A percentile compares a stretch with the other conserved stretches of the same genome.
phyloP scores from a whole-genome alignment of 2,329 filamentous ascomycete species.

The Aspergillus sp. region DNA sequence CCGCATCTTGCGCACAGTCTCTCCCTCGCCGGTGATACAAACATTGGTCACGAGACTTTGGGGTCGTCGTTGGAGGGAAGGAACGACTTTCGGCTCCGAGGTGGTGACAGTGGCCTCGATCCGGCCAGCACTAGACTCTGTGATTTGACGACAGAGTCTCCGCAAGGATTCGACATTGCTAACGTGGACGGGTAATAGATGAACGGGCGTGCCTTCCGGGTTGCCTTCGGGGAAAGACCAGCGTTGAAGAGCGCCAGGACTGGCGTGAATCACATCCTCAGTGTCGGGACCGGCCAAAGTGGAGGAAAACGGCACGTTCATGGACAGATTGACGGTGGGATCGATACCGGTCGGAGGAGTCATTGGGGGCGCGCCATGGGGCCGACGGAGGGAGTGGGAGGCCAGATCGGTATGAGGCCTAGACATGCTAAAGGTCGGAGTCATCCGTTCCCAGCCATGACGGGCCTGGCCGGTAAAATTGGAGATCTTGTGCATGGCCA shows the following conservation, averaged over 20 bases:
- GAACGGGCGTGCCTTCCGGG: conserved; percentile 72
- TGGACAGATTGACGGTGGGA: conserved; percentile 80
- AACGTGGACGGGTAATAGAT: conserved; percentile 86
- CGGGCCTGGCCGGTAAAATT: conserved; percentile 61
- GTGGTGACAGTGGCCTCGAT: conserved; percentile 80
- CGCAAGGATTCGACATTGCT: conserved; percentile 76
- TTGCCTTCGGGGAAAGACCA: conserved; percentile 92
- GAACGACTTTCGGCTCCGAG: conserved; percentile 64
- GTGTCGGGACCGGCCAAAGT: conserved; percentile 87
- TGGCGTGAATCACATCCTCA: conserved; percentile 91
- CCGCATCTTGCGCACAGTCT: conserved; percentile 81
- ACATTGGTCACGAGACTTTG: conserved; percentile 73
- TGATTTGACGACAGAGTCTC: conserved; percentile 74
- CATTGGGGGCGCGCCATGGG: conserved; percentile 44
- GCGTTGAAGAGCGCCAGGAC: conserved; percentile 73
- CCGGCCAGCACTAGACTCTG: conserved; percentile 59
- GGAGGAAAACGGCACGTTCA: conserved; percentile 94
- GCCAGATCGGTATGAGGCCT: conserved; percentile 52
- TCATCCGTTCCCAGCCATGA: conserved; percentile 63
- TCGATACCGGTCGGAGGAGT: conserved; percentile 66
- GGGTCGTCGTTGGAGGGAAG: conserved; percentile 40
- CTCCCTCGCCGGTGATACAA: conserved; percentile 79
- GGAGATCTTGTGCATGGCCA: conserved; percentile 59
- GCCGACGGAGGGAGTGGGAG: conserved; percentile 50
- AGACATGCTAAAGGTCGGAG: conserved; percentile 58